phyloP scores from a whole-genome alignment of 2,329 filamentous ascomycete genomes.

The Venturia effusa region DNA sequence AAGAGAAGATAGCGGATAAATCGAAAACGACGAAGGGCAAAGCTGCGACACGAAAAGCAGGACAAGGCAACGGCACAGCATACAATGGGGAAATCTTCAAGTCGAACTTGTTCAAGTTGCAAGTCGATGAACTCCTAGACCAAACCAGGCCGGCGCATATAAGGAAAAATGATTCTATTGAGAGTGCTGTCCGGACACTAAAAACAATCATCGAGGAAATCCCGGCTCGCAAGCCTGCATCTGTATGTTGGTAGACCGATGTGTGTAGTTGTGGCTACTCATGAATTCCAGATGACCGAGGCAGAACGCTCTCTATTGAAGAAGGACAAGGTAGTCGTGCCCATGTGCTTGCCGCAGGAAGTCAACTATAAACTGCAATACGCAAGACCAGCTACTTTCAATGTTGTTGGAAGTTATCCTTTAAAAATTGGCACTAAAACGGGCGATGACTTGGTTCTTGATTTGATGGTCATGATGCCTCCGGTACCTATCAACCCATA shows the following conservation, averaged over 20 bases:
- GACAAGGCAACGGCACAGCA: slow-evolving; percentile 1
- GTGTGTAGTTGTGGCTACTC: not conserved
- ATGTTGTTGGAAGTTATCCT: slow-evolving; percentile 81
- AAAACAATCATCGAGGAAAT: slow-evolving; percentile 13
- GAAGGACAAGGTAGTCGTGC: slow-evolving; percentile 58
- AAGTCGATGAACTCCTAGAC: slow-evolving; percentile 51
- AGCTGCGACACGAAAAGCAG: not conserved
- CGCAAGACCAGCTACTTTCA: slow-evolving; percentile 63
- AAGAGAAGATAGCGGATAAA: slow-evolving; percentile 7
- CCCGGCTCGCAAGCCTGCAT: slow-evolving; percentile 10
- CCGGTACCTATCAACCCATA: slow-evolving; percentile 16
- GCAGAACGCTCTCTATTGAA: slow-evolving; percentile 59
- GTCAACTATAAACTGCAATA: slow-evolving; percentile 76
- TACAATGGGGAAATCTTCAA: slow-evolving; percentile 49
- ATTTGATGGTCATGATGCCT: slow-evolving; percentile 85
- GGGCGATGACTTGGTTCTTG: slow-evolving; percentile 50
- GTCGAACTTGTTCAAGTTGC: slow-evolving; percentile 56
- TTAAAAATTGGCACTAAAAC: slow-evolving; percentile 61
- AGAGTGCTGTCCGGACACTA: slow-evolving; percentile 9
- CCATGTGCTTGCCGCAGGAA: slow-evolving; percentile 66
- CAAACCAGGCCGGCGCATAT: slow-evolving; percentile 49
- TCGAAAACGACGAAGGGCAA: slow-evolving; percentile 11
- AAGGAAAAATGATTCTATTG: slow-evolving; percentile 39
- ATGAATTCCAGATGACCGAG: slow-evolving; percentile 47
- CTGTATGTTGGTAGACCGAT: slow-evolving; percentile 5